Conservation (phyloP, 352 stramenopile species). For the Pythium apleroticum region DNA sequence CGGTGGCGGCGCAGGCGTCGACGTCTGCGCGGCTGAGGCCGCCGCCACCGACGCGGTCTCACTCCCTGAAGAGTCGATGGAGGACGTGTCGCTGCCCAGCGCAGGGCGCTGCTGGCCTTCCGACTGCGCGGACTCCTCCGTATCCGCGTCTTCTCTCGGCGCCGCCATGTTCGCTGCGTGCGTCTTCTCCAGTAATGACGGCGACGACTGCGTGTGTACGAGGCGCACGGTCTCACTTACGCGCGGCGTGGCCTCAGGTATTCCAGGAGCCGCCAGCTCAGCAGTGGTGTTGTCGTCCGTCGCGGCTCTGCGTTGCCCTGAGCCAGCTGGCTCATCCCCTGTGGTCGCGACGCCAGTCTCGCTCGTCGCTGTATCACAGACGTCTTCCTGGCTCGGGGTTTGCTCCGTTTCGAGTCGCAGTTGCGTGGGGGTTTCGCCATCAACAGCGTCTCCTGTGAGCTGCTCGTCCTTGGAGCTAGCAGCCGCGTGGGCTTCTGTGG, state of each 20-base stretch:
- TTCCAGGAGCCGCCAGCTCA: not conserved
- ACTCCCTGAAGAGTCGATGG: not conserved
- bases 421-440: not conserved
- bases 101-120: not conserved
- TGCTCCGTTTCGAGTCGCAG: not conserved
- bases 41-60: not conserved
- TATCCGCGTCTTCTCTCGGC: not conserved
- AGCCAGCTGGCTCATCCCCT: not conserved
- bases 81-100: conserved; percentile 10
- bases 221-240: not conserved
- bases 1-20: not conserved
- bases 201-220: conserved; percentile 18
- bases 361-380: not conserved
- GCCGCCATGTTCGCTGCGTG: not conserved
- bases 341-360: not conserved
- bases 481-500: not conserved
- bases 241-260: not conserved
- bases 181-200: conserved; percentile 4
- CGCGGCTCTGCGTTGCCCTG: not conserved
- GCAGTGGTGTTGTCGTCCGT: not conserved
- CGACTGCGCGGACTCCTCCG: not conserved
- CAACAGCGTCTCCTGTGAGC: not conserved
- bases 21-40: not conserved
- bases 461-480: not conserved
- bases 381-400: not conserved